phyloP scores from a whole-genome alignment of 1,284 basidiomycete genomes.

The Earliella scabrosa region DNA sequence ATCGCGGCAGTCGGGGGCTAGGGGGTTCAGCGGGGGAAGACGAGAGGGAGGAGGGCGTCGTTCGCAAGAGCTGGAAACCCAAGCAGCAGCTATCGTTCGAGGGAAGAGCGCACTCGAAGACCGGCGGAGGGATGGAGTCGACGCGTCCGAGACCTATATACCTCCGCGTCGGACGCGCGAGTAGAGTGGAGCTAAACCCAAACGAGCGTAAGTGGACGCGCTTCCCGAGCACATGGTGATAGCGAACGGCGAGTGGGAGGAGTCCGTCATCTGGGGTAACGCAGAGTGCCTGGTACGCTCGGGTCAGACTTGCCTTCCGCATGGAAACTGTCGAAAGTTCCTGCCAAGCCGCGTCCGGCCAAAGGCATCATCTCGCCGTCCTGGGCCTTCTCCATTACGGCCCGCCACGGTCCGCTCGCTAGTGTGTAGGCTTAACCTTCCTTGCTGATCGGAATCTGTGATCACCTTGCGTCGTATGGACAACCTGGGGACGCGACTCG shows the following conservation, averaged over 20 bases:
- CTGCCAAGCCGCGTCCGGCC: slow-evolving; percentile 2
- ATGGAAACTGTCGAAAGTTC: neutral
- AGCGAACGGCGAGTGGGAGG: neutral
- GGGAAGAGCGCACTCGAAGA: neutral
- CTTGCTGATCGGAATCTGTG: neutral
- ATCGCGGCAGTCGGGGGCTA: neutral
- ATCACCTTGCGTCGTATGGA: neutral
- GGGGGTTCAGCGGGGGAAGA: neutral
- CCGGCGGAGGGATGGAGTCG: neutral
- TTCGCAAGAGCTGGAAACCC: neutral
- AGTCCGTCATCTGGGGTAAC: neutral
- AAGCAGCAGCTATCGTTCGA: slow-evolving; percentile 2
- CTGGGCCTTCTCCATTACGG: neutral
- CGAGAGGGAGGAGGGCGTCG: neutral
- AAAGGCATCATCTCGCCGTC: too few species aligned
- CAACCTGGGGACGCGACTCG: neutral
- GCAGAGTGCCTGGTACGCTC: neutral
- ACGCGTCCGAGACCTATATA: neutral
- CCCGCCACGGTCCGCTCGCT: neutral
- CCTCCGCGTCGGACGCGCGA: neutral
- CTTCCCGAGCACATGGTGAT: slow-evolving; percentile 2
- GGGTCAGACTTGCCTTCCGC: neutral
- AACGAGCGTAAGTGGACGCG: neutral
- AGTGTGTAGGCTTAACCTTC: neutral
- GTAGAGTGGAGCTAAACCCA: neutral